Evolutionary conservation across 352 stramenopile genomes (phyloP), one percentile per base, ranked within the genome.

Genomic region (Globisporangium paroecandrum): DNA sequence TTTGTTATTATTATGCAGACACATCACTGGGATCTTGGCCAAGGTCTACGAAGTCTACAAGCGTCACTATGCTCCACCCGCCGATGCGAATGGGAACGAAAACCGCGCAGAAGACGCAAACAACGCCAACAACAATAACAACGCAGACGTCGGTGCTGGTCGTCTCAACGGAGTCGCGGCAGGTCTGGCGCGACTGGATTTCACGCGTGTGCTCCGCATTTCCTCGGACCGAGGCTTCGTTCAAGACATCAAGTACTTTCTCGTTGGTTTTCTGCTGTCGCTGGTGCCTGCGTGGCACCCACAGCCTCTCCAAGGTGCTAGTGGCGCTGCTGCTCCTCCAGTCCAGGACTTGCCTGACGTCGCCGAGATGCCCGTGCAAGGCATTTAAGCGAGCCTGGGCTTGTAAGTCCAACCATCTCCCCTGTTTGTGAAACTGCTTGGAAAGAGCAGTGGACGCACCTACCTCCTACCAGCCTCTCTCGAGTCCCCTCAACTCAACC

Each of bases 221-320:
- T 87, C 87, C 1, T 72, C 83, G 8, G 85, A 95, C 66, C 81
- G 80, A 13, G 88, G 88, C 7, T 70, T 93, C 22, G 58, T 86
- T 1, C 82, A 91, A 29, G 88, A 95, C 64, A 64, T 95, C 34
- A 88, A 89, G 66, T 92, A 85, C 65, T 95, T 95, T 66, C 46
- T 92, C 63, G 75, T 80, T n/a, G 85, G 83, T 4, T 70, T 95
- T 24, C 25, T 95, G 51, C 66, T 94, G 18, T 94, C 85, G 38
- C 73, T 95, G 15, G 83, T 93, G 15, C 88, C 88, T 2, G 84
- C 86, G 38, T 95, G 88, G 88, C 85, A 90, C 64, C 84, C 85
- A 32, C 81, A 92, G 69, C 71, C 78, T 10, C 76, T 88, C 22
- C 70, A 72, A 32, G 79, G 81, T 13, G 69, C 32, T 18, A n/a